A percentile compares a stretch with the other conserved stretches of the same genome.
phyloP scores from a whole-genome alignment of 805 yeast genomes.

The Pichia rugopelliculosa region DNA sequence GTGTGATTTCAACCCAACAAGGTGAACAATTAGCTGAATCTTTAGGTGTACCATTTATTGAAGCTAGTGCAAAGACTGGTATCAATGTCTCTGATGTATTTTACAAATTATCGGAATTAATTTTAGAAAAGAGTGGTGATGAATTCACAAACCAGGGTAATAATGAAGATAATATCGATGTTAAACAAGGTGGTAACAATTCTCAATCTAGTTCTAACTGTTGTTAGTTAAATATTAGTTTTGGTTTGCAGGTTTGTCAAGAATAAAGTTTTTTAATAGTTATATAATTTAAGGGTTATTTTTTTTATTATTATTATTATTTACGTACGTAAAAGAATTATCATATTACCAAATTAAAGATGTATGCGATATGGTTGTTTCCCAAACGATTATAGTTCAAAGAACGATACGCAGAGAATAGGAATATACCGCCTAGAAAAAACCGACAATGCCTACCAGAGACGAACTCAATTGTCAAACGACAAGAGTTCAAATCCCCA shows the following conservation, averaged over 20 bases:
- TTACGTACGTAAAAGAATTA: background rate
- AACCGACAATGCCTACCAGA: conserved; percentile 34
- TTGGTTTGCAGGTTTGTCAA: too few relatives aligned
- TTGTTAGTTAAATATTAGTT: conserved; percentile 21
- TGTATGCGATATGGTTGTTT: conserved; percentile 99
- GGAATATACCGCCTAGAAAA: conserved; percentile 93
- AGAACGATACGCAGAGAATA: conserved; percentile 91
- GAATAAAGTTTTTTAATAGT: too few relatives aligned
- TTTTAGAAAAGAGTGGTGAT: conserved; percentile 66
- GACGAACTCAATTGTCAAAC: conserved; percentile 53
- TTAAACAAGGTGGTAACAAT: conserved; percentile 16
- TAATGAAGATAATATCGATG: conserved; percentile 22
- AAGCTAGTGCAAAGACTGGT: conserved; percentile 93
- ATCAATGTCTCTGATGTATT: conserved; percentile 89
- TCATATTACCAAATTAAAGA: conserved; percentile 18
- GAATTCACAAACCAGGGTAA: conserved; percentile 25
- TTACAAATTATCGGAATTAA: conserved; percentile 78
- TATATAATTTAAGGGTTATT: background rate
- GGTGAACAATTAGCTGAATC: conserved; percentile 85
- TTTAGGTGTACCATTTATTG: conserved; percentile 84
- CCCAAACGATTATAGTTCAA: conserved; percentile 95
- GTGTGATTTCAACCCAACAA: conserved; percentile 84
- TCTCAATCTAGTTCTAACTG: conserved; percentile 20
- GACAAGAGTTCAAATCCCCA: conserved; percentile 16
- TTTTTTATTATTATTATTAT: too few relatives aligned